A percentile compares a stretch with the other conserved stretches of the same genome.
Conservation (phyloP, 2,329 filamentous ascomycete species). For the Camptophora hylomeconis region DNA sequence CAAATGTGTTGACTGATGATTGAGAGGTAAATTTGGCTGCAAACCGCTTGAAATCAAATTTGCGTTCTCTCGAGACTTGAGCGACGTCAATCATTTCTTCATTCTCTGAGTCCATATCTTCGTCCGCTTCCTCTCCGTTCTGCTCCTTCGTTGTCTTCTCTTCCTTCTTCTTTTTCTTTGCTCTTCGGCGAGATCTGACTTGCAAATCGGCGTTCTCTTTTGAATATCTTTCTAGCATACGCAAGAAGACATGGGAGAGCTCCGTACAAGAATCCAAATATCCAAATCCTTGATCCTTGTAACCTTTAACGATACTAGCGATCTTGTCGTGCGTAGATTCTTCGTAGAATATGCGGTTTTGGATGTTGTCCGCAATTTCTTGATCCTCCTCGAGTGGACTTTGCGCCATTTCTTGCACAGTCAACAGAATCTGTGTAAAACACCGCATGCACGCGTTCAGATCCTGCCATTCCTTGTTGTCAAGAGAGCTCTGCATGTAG, state of each 20-base stretch:
- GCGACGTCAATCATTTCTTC: conserved; percentile 65
- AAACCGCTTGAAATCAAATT: conserved; percentile 86
- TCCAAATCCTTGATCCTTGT: conserved; percentile 86
- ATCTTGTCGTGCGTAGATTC: conserved; percentile 85
- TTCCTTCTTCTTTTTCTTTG: conserved; percentile 59
- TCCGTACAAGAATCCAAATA: conserved; percentile 90
- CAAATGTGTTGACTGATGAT: conserved; percentile 76
- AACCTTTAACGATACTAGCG: conserved; percentile 65
- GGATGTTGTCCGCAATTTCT: conserved; percentile 94
- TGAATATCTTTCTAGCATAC: conserved; percentile 82
- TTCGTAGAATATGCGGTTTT: conserved; percentile 96
- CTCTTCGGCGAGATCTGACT: conserved; percentile 66
- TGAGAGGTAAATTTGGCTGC: conserved; percentile 69
- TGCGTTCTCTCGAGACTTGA: conserved; percentile 63
- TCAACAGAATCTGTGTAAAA: conserved; percentile 86
- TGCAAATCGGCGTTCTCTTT: conserved; percentile 93
- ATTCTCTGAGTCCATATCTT: conserved; percentile 47
- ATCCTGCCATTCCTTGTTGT: conserved; percentile 77
- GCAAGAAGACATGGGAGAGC: conserved; percentile 77
- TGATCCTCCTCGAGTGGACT: conserved; percentile 83
- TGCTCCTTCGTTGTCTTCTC: conserved; percentile 31
- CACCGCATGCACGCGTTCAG: conserved; percentile 81
- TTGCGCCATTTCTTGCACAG: conserved; percentile 81
- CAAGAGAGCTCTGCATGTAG: conserved; percentile 64
- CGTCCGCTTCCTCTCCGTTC: conserved; percentile 36